Evolutionary conservation across 306 rosid genomes (phyloP), one percentile per base, ranked within the genome.

Genomic region (Pterocarpus macrocarpus): DNA sequence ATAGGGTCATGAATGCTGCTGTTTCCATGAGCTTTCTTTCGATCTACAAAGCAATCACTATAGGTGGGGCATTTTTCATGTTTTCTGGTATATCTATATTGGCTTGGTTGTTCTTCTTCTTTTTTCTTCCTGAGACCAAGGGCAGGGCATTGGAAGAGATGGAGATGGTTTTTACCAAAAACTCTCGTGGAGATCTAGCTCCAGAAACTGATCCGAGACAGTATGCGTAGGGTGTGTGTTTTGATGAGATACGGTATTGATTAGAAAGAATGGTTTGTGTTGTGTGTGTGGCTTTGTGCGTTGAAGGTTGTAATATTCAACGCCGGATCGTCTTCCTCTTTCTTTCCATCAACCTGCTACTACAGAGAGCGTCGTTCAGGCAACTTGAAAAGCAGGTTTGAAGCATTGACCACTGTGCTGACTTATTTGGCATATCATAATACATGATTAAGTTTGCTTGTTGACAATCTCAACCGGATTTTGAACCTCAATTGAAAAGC

Each of bases 11-110:
- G 86, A 95, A 93, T 71, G 99, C 94, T 13, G 12, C 56, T 0
- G 76, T 95, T 39, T 91, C 99, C 0, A 86, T 91, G 80, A 84
- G 83, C 15, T 95, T 95, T 73, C 78, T 95, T 32, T 85, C 97
- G 2, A 79, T 93, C 32, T 91, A 86, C 15, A 83, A 89, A 22
- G 93, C 91, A 35, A 87, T 95, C 3, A 93, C 96, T 0, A 90
- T 95, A 0, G 99, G 99, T 22, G 98, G 98, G 11, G 62, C 83
- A 15, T 91, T 88, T 89, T 95, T 90, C 78, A 47, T 95, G 92
- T 95, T 91, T 77, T 87, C 92, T 13, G 94, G 87, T 2, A 57
- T 93, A 2, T 83, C 94, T 43, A 44, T 87, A 0, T 15, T 90
- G 15, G 95, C 98, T 57, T 86, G 94, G 91, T 0, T 75, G 0